Percentiles rank a stretch among this genome's conserved stretches.
Evolutionary conservation across 192 early-diverging fungal genomes (phyloP).

Genomic region (Coemansia sp.): DNA sequence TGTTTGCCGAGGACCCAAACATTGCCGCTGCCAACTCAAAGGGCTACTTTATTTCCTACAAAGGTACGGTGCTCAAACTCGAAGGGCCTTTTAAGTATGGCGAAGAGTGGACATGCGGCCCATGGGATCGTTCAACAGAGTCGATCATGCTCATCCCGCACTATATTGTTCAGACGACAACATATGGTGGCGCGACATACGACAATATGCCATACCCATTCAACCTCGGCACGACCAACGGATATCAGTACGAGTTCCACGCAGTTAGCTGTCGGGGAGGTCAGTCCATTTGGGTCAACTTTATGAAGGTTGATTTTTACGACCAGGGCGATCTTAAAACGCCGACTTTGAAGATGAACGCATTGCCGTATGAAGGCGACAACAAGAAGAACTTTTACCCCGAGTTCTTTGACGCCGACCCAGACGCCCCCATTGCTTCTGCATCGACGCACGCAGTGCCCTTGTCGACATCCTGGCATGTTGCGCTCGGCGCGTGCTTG

Average conservation of each 20-base stretch:
- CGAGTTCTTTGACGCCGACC: slow-evolving; percentile 39
- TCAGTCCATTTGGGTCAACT: slow-evolving; percentile 55
- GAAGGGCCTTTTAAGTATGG: slow-evolving; percentile 38
- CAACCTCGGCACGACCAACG: slow-evolving; percentile 44
- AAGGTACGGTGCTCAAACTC: slow-evolving; percentile 28
- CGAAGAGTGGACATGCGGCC: slow-evolving; percentile 42
- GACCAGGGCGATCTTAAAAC: slow-evolving; percentile 48
- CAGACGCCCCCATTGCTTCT: slow-evolving; percentile 12
- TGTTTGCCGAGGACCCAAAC: slow-evolving; percentile 43
- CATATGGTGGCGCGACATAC: slow-evolving; percentile 29
- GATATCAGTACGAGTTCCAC: slow-evolving; percentile 46
- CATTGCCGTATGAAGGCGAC: slow-evolving; percentile 33
- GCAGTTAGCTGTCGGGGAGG: slow-evolving; percentile 40
- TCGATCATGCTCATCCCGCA: slow-evolving; percentile 52
- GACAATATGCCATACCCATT: slow-evolving; percentile 51
- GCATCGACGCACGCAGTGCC: background rate
- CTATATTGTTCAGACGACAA: slow-evolving; percentile 42
- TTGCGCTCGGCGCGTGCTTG: slow-evolving; percentile 3
- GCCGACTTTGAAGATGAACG: slow-evolving; percentile 41
- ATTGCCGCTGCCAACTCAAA: slow-evolving; percentile 32
- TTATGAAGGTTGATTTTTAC: slow-evolving; percentile 55
- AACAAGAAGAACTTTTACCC: slow-evolving; percentile 36
- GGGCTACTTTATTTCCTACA: slow-evolving; percentile 44
- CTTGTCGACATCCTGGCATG: background rate
- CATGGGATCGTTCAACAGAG: slow-evolving; percentile 34